Conservation (phyloP, 2,329 filamentous ascomycete species). For the Aureobasidium sp. region DNA sequence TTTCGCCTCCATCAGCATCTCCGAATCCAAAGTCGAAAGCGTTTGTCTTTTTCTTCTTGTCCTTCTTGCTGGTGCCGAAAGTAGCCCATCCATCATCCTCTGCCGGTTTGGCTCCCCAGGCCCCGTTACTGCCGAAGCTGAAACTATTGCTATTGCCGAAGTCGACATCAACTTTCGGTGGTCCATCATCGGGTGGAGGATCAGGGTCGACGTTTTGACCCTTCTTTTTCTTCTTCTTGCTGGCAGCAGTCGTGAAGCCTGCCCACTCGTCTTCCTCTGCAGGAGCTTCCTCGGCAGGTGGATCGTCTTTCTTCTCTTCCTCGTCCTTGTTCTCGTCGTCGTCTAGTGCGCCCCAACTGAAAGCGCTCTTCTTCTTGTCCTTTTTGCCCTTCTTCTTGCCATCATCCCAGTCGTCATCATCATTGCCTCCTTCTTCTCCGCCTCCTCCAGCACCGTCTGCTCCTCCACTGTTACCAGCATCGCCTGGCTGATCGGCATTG, state of each 20-base stretch:
- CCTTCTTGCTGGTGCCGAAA: slow-evolving; percentile 25
- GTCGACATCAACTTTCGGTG: slow-evolving; percentile 42
- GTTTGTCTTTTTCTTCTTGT: slow-evolving; percentile 30
- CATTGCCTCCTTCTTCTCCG: slow-evolving; percentile 28
- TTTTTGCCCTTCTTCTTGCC: slow-evolving; percentile 31
- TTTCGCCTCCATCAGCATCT: slow-evolving; percentile 2
- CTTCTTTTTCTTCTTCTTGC: slow-evolving; percentile 32
- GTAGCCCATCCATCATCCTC: slow-evolving; percentile 24
- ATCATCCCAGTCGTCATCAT: slow-evolving; percentile 27
- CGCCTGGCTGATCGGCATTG: slow-evolving; percentile 28
- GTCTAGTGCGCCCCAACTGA: slow-evolving; percentile 17
- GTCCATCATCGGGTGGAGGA: slow-evolving; percentile 34
- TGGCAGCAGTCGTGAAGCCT: slow-evolving; percentile 20
- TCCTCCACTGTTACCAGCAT: slow-evolving; percentile 26
- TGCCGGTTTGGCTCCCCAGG: slow-evolving; percentile 23
- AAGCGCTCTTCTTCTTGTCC: slow-evolving; percentile 26
- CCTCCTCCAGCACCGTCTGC: slow-evolving; percentile 28
- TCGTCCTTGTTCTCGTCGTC: slow-evolving; percentile 16
- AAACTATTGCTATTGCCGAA: slow-evolving; percentile 32
- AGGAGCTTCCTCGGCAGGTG: slow-evolving; percentile 9
- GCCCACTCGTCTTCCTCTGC: slow-evolving; percentile 22
- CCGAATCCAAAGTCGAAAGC: slow-evolving; percentile 17
- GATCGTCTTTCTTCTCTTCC: slow-evolving; percentile 4
- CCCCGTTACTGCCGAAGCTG: slow-evolving; percentile 28
- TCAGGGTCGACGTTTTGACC: slow-evolving; percentile 23